These are phyloP conservation scores for Camelina sativa DNA, from an alignment of 345 rosid species.

Conservation along the genomic window DNA sequence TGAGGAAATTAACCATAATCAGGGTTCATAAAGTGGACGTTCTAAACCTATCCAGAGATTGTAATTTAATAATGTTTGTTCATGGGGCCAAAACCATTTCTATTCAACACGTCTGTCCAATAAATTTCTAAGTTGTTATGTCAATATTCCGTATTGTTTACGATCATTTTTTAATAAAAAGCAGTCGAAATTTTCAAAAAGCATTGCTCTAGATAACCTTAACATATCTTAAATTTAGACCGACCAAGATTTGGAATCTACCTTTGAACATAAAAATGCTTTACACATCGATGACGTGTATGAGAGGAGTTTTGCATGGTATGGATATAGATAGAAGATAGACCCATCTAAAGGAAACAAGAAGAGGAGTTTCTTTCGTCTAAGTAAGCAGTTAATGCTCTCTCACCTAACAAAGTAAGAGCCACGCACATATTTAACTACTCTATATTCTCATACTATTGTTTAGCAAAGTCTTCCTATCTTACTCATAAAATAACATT, in stretches of 20 bases:
- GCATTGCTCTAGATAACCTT: constrained; percentile 19
- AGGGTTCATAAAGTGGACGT: not conserved
- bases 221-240: not conserved
- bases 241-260: constrained; percentile 17
- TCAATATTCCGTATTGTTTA: not conserved
- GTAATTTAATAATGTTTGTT: not conserved
- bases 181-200: not conserved
- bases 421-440: not conserved
- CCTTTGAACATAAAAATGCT: not conserved
- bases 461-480: not conserved
- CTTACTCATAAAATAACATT: not conserved
- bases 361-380: not conserved
- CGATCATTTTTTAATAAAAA: not conserved
- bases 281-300: not conserved
- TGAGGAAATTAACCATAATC: not conserved
- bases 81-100: not conserved
- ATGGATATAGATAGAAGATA: not conserved
- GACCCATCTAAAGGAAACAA: not conserved
- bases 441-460: not conserved
- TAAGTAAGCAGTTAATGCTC: constrained; percentile 5
- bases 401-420: constrained; percentile 2
- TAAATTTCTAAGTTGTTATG: not conserved
- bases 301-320: not conserved
- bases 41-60: not conserved
- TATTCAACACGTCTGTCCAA: not conserved